Percentiles rank a stretch among this genome's conserved stretches.
phyloP scores from a whole-genome alignment of 2,329 filamentous ascomycete genomes.

The Cadophora gregata region DNA sequence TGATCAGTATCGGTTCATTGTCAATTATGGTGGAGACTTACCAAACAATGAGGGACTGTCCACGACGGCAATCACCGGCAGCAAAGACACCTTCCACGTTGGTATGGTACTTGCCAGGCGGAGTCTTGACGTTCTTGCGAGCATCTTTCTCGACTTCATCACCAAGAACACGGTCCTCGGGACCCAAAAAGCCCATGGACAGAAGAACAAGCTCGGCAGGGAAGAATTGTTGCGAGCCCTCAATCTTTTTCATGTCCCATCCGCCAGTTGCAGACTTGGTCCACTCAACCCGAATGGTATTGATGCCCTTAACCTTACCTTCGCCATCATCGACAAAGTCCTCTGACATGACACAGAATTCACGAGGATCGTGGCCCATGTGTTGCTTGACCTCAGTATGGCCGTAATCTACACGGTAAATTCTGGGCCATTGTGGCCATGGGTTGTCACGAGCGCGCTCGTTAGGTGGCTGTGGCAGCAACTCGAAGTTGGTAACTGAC shows the following conservation, averaged over 20 bases:
- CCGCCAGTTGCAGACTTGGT: constrained; percentile 86
- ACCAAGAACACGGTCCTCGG: constrained; percentile 85
- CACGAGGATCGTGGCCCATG: constrained; percentile 93
- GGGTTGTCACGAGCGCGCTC: constrained; percentile 94
- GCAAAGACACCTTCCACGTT: constrained; percentile 90
- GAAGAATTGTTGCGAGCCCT: constrained; percentile 94
- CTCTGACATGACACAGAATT: constrained; percentile 98
- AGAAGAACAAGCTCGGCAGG: constrained; percentile 91
- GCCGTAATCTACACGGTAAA: constrained; percentile 98
- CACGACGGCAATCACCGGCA: constrained; percentile 92
- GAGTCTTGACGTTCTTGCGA: constrained; percentile 95
- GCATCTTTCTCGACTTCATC: constrained; percentile 90
- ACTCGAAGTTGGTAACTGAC: constrained; percentile 95
- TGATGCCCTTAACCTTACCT: constrained; percentile 93
- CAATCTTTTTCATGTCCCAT: constrained; percentile 99
- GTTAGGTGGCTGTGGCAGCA: constrained; percentile 88
- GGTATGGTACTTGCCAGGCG: constrained; percentile 84
- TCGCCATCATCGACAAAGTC: constrained; percentile 90
- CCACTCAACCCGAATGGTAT: constrained; percentile 95
- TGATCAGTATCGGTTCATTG: constrained; percentile 42
- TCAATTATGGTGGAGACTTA: constrained; percentile 52
- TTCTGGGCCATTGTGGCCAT: constrained; percentile 97
- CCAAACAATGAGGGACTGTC: constrained; percentile 96
- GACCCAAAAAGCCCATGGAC: constrained; percentile 97
- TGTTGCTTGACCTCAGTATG: constrained; percentile 96